Evolutionary conservation across 2,329 filamentous ascomycete genomes (phyloP).

Genomic region (Aaosphaeria arxii): DNA sequence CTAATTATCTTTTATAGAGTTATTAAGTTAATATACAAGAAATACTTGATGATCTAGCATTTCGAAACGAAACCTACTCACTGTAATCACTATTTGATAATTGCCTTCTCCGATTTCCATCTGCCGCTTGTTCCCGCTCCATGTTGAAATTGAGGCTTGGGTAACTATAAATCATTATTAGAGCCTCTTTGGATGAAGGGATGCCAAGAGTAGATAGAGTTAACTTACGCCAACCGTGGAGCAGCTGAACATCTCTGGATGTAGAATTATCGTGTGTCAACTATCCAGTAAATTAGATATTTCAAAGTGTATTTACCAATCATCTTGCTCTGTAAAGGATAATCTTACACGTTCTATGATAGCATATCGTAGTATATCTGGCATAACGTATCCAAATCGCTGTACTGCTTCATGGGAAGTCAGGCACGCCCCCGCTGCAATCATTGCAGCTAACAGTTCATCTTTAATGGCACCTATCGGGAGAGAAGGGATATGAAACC

Average conservation of each 20-base stretch:
- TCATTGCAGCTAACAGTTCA: background rate
- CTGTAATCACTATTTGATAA: background rate
- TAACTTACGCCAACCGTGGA: background rate
- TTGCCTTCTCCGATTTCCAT: conserved; percentile 1
- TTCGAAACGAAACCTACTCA: background rate
- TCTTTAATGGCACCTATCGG: background rate
- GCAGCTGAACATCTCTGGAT: background rate
- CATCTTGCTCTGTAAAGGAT: background rate
- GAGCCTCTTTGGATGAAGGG: background rate
- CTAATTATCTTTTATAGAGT: background rate
- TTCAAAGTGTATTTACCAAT: background rate
- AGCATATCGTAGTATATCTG: background rate
- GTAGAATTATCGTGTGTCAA: background rate
- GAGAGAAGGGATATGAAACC: background rate
- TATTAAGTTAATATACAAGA: too few relatives aligned
- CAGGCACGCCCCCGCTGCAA: background rate
- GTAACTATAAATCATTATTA: background rate
- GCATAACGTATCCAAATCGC: background rate
- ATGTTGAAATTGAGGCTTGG: background rate
- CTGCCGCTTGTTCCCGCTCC: background rate
- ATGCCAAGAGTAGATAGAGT: background rate
- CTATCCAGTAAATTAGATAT: background rate
- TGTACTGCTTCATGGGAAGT: background rate
- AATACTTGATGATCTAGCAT: background rate
- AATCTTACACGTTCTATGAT: background rate